Percentiles rank a stretch among this genome's conserved stretches.
Conservation (phyloP, 2,329 filamentous ascomycete species). For the Xylaria sp. region DNA sequence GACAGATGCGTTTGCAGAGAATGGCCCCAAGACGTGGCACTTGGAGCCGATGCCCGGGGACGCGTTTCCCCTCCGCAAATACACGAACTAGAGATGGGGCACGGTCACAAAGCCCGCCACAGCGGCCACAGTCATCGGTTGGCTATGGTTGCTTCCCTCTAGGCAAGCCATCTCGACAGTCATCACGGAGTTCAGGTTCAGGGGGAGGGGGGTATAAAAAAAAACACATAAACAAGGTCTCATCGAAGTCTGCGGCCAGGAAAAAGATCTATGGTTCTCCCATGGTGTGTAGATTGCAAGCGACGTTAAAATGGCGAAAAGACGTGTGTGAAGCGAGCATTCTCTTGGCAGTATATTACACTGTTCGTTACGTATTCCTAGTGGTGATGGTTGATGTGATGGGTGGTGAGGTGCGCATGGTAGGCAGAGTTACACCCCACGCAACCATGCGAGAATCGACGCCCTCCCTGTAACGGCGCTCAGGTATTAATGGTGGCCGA, state of each 20-base stretch:
- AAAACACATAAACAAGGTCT: slow-evolving; percentile 18
- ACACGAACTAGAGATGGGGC: slow-evolving; percentile 60
- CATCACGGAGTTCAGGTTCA: slow-evolving; percentile 23
- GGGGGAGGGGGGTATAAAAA: slow-evolving; percentile 1
- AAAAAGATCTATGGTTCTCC: slow-evolving; percentile 16
- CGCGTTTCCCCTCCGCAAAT: slow-evolving; percentile 66
- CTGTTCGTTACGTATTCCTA: slow-evolving; percentile 17
- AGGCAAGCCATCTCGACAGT: neutral
- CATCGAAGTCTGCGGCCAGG: slow-evolving; percentile 11
- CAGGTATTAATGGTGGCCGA: slow-evolving; percentile 15
- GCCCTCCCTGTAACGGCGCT: slow-evolving; percentile 18
- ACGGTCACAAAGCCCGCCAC: slow-evolving; percentile 6
- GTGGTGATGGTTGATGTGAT: slow-evolving; percentile 24
- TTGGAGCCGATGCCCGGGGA: slow-evolving; percentile 70
- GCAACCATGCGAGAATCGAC: slow-evolving; percentile 6
- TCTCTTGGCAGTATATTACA: slow-evolving; percentile 23
- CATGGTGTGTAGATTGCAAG: slow-evolving; percentile 30
- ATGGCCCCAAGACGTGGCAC: slow-evolving; percentile 63
- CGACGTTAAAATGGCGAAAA: slow-evolving; percentile 13
- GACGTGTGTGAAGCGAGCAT: slow-evolving; percentile 14
- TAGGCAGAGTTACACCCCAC: slow-evolving; percentile 9
- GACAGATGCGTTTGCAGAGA: slow-evolving; percentile 61
- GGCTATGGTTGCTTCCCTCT: neutral
- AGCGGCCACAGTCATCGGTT: slow-evolving; percentile 3
- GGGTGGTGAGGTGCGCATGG: slow-evolving; percentile 21